Percentiles rank a stretch among this genome's conserved stretches.
Evolutionary conservation across 768 basidiomycete genomes (phyloP).

Genomic region (Cystobasidium ongulense): DNA sequence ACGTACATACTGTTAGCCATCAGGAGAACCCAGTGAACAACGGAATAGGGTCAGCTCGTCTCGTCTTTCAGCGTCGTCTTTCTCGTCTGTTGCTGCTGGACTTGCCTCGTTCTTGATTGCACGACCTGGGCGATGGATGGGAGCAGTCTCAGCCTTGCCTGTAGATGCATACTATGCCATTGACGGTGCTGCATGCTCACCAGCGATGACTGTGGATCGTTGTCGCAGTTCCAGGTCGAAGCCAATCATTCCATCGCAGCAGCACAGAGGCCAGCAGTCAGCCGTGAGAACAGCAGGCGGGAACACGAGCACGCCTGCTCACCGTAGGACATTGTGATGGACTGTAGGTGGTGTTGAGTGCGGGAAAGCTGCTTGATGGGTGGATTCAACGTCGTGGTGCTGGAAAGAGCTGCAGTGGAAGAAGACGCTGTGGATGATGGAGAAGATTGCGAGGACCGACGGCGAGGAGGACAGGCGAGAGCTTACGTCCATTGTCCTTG

Average conservation of each 20-base stretch:
- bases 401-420: background rate
- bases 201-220: slow-evolving; percentile 17
- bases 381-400: background rate
- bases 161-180: background rate
- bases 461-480: no score
- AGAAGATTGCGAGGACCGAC: no score
- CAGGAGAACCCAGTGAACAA: background rate
- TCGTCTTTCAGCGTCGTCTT: background rate
- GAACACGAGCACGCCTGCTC: background rate
- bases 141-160: background rate
- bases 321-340: slow-evolving; percentile 24
- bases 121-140: slow-evolving; percentile 14
- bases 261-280: background rate
- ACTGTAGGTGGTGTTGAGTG: background rate
- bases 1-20: background rate
- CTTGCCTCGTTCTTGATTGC: slow-evolving; percentile 31
- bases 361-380: background rate
- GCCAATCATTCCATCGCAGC: background rate
- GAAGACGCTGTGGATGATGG: background rate
- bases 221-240: background rate
- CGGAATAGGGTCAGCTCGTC: background rate
- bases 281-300: background rate
- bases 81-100: background rate
- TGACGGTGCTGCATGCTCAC: background rate
- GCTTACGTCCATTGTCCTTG: no score